These are phyloP conservation scores for Erythrobasidium yunnanense DNA, from an alignment of 768 basidiomycete species.

Conservation along the genomic window DNA sequence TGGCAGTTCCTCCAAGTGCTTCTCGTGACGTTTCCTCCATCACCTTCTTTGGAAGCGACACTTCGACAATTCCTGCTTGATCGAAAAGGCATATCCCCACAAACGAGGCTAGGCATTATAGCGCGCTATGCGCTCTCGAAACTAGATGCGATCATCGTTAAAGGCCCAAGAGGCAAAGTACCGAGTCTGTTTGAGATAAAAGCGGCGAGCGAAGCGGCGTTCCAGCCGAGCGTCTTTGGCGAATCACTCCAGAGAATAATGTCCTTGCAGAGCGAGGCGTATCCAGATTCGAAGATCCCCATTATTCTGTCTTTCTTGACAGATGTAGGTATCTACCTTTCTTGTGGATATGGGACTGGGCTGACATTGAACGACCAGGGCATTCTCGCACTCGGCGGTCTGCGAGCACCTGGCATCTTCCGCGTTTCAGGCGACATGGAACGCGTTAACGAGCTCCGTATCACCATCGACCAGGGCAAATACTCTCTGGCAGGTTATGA, in stretches of 20 bases:
- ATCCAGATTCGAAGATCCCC: slow-evolving; percentile 24
- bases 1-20: slow-evolving; percentile 18
- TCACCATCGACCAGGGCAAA: slow-evolving; percentile 20
- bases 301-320: slow-evolving; percentile 15
- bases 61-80: slow-evolving; percentile 7
- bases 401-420: slow-evolving; percentile 20
- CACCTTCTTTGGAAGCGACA: slow-evolving; percentile 7
- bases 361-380: background rate
- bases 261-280: slow-evolving; percentile 13
- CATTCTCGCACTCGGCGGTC: slow-evolving; percentile 6
- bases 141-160: slow-evolving; percentile 4
- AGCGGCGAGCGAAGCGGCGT: slow-evolving; percentile 18
- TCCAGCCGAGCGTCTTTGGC: slow-evolving; percentile 24
- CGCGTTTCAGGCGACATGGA: slow-evolving; percentile 12
- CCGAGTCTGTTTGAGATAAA: slow-evolving; percentile 5
- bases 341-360: background rate
- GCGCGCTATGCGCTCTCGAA: slow-evolving; percentile 14
- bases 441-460: slow-evolving; percentile 11
- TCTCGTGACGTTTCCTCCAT: slow-evolving; percentile 11
- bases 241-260: slow-evolving; percentile 11
- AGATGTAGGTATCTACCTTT: background rate
- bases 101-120: slow-evolving; percentile 16
- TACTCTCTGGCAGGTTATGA: slow-evolving; percentile 18
- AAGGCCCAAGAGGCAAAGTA: background rate
- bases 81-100: background rate